Evolutionary conservation across 768 basidiomycete genomes (phyloP).

Genomic region (Suillus sp.): DNA sequence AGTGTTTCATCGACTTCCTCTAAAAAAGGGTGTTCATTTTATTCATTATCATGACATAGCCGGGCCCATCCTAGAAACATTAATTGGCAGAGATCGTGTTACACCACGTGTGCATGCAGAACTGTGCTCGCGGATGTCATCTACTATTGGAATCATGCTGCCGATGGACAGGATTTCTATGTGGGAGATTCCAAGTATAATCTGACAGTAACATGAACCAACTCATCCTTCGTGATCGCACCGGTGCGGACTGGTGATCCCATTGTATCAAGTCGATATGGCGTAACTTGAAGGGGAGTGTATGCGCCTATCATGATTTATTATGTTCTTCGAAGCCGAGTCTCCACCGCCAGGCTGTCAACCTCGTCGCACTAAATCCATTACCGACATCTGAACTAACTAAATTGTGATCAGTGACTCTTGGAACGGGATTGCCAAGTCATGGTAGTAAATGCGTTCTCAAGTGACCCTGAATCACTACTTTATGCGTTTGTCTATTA

Average conservation of each 20-base stretch:
- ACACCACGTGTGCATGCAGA: background rate
- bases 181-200: background rate
- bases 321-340: background rate
- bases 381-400: background rate
- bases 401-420: background rate
- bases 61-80: background rate
- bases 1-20: background rate
- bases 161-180: background rate
- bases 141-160: background rate
- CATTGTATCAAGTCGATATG: background rate
- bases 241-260: background rate
- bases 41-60: background rate
- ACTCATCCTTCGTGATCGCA: background rate
- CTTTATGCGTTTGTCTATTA: background rate
- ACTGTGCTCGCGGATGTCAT: background rate
- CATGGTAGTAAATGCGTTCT: background rate
- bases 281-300: background rate
- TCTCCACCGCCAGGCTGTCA: background rate
- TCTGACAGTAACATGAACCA: background rate
- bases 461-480: background rate
- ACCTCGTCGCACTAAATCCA: background rate
- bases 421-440: background rate
- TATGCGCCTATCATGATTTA: background rate
- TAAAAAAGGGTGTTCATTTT: background rate
- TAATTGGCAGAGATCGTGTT: background rate